A percentile compares a stretch with the other conserved stretches of the same genome.
phyloP scores from a whole-genome alignment of 495 filamentous ascomycete genomes.

The Cladorrhinum samala region DNA sequence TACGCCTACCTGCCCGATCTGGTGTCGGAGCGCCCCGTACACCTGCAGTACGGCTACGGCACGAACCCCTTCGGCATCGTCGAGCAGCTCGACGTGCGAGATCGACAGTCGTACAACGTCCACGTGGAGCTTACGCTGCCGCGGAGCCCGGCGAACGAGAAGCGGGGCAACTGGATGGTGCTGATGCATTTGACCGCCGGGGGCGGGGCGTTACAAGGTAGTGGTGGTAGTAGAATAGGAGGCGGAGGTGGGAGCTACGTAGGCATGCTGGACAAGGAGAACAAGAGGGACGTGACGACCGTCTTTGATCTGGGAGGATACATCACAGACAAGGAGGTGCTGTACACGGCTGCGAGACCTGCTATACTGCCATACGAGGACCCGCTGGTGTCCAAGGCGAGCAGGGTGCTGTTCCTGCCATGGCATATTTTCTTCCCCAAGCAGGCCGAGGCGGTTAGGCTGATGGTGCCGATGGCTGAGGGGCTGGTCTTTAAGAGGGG shows the following conservation, averaged over 20 bases:
- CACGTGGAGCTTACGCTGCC: constrained; percentile 54
- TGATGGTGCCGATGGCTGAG: constrained; percentile 43
- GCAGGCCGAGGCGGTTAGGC: constrained; percentile 32
- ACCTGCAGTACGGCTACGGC: constrained; percentile 75
- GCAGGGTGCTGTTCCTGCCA: constrained; percentile 38
- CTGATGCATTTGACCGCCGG: background rate
- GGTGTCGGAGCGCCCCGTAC: constrained; percentile 54
- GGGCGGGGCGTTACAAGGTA: background rate
- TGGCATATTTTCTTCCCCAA: constrained; percentile 44
- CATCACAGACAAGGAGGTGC: background rate
- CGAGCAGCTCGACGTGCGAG: constrained; percentile 33
- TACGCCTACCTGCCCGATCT: constrained; percentile 72
- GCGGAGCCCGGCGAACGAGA: constrained; percentile 15
- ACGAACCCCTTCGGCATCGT: constrained; percentile 50
- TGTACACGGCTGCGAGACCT: constrained; percentile 8
- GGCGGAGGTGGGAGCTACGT: background rate
- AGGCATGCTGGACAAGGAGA: background rate
- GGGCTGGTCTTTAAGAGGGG: constrained; percentile 55
- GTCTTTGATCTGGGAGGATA: background rate
- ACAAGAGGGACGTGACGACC: background rate
- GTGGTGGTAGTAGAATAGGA: background rate
- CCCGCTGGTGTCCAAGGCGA: constrained; percentile 30
- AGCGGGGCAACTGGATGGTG: constrained; percentile 1
- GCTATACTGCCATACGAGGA: constrained; percentile 37
- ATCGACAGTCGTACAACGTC: constrained; percentile 58